Conservation (phyloP, 208 protist species). For the Zelonia costaricensis region DNA sequence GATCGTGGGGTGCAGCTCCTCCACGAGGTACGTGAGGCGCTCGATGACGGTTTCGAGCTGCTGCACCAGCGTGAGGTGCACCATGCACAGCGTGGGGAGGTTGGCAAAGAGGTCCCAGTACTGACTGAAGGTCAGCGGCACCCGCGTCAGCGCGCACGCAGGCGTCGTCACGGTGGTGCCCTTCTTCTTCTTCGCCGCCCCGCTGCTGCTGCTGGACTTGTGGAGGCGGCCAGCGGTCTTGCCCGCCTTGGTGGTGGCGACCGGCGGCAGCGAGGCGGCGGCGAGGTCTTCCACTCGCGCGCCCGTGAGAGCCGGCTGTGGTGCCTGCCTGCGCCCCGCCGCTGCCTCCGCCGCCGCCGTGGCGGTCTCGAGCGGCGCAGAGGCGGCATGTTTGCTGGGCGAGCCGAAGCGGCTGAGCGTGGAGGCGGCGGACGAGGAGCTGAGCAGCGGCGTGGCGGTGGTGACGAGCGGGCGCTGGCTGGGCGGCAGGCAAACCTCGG, state of each 20-base stretch:
- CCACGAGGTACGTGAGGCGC: conserved; percentile 32
- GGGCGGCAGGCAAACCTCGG: conserved; percentile 21
- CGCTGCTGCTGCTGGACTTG: background rate
- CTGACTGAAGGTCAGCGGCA: conserved; percentile 38
- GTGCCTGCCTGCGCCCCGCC: background rate
- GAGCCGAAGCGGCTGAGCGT: background rate
- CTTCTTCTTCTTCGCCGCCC: background rate
- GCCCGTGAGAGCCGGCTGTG: conserved; percentile 11
- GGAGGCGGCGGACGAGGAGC: background rate
- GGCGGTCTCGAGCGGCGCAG: background rate
- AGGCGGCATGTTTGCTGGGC: background rate
- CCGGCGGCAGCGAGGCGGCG: background rate
- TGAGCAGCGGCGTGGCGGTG: background rate
- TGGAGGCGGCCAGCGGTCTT: background rate
- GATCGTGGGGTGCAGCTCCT: conserved; percentile 30
- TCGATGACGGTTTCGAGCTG: conserved; percentile 40
- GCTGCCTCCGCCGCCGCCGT: background rate
- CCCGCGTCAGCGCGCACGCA: background rate
- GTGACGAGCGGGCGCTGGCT: conserved; percentile 16
- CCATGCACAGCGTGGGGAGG: conserved; percentile 46
- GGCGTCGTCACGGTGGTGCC: too few species aligned
- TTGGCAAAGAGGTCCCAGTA: conserved; percentile 81
- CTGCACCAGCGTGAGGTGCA: conserved; percentile 48
- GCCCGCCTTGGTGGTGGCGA: background rate
- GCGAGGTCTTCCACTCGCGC: background rate